These are phyloP conservation scores for Aaosphaeria arxii DNA, from an alignment of 2,329 filamentous ascomycete species.

Conservation along the genomic window DNA sequence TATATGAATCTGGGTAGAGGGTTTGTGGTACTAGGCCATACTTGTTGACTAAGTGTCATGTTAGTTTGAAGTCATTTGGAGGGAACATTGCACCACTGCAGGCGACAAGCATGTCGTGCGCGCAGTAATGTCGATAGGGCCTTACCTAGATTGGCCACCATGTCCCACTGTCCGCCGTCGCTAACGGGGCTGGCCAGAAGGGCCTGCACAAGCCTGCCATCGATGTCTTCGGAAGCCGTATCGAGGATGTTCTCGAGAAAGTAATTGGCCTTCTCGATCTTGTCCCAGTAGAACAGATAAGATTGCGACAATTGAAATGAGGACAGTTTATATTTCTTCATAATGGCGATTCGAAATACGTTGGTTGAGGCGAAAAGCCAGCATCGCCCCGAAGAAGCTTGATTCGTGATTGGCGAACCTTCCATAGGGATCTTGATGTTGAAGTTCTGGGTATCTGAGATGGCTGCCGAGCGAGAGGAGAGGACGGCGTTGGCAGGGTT, in stretches of 20 bases:
- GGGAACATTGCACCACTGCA: too few relatives aligned
- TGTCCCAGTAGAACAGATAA: constrained; percentile 92
- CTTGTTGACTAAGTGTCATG: constrained; percentile 63
- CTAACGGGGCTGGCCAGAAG: constrained; percentile 66
- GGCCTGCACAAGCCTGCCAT: constrained; percentile 69
- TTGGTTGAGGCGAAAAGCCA: constrained; percentile 95
- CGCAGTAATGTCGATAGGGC: too few relatives aligned
- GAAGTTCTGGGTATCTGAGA: constrained; percentile 75
- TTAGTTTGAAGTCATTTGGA: too few relatives aligned
- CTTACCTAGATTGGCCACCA: constrained; percentile 65
- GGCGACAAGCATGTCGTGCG: too few relatives aligned
- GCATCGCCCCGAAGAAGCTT: constrained; percentile 76
- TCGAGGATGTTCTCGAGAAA: constrained; percentile 83
- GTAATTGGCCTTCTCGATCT: constrained; percentile 87
- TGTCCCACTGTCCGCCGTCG: constrained; percentile 90
- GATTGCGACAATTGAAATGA: constrained; percentile 83
- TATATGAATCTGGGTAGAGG: constrained; percentile 79
- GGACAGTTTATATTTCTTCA: constrained; percentile 76
- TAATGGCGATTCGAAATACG: constrained; percentile 82
- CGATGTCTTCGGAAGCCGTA: constrained; percentile 67
- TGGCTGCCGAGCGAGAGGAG: constrained; percentile 58
- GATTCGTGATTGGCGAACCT: constrained; percentile 80
- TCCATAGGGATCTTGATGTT: constrained; percentile 80
- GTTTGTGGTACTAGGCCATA: constrained; percentile 84
- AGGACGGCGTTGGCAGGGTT: constrained; percentile 67